Conservation (phyloP, 164 flowering plant species). For the Hamamelis virginiana region DNA sequence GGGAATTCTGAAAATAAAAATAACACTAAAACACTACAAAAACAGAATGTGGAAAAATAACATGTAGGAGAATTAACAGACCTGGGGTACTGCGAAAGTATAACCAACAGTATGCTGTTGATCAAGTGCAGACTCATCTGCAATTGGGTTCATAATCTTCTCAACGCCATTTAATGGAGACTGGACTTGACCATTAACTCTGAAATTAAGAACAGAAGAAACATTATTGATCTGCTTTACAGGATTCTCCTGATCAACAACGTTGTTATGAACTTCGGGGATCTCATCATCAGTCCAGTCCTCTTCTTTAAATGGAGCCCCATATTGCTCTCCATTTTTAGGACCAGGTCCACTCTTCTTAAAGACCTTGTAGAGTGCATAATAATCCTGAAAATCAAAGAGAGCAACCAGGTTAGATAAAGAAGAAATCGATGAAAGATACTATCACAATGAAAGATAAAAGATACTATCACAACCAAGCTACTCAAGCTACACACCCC, state of each 20-base stretch:
- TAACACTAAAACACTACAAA: too few relatives aligned
- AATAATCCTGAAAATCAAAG: conserved; percentile 51
- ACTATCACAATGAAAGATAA: too few relatives aligned
- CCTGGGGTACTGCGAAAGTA: conserved; percentile 31
- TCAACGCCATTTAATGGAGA: conserved; percentile 27
- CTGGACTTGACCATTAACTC: conserved; percentile 10
- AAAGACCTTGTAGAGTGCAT: conserved; percentile 76
- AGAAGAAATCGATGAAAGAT: background rate
- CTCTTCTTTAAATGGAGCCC: conserved; percentile 87
- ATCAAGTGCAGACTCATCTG: conserved; percentile 28
- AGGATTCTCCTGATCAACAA: conserved; percentile 14
- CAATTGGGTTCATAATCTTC: conserved; percentile 26
- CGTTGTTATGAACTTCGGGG: conserved; percentile 8
- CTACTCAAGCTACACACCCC: conserved; percentile 34
- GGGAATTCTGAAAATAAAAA: too few relatives aligned
- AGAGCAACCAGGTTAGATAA: background rate
- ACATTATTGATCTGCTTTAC: conserved; percentile 16
- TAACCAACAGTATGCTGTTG: conserved; percentile 19
- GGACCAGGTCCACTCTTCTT: conserved; percentile 98
- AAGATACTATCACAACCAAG: background rate
- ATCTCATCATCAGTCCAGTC: conserved; percentile 79
- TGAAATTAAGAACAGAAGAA: conserved; percentile 10
- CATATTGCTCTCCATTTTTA: conserved; percentile 97
- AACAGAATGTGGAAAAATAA: background rate
- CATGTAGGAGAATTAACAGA: conserved; percentile 9